A percentile compares a stretch with the other conserved stretches of the same genome.
Evolutionary conservation across 768 basidiomycete species (phyloP).

Genomic region (Termitomyces sp.): DNA sequence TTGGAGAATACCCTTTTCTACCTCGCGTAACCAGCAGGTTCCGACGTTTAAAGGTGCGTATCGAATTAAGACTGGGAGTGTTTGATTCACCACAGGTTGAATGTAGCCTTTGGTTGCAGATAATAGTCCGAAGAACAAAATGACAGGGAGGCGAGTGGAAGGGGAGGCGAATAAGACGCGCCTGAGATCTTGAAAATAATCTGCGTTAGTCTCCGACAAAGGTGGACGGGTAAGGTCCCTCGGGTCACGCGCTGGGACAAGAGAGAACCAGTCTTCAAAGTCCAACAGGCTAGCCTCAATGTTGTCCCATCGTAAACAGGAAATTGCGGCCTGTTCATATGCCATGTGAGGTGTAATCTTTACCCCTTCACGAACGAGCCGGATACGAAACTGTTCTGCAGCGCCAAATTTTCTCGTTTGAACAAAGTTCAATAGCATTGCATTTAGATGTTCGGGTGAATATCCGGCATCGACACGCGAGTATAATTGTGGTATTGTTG

Average conservation of each 20-base stretch:
- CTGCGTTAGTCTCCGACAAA: neutral
- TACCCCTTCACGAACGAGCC: constrained; percentile 6
- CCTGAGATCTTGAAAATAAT: constrained; percentile 7
- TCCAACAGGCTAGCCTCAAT: neutral
- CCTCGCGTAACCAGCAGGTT: constrained; percentile 2
- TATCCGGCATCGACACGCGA: neutral
- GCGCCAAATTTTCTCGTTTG: constrained; percentile 10
- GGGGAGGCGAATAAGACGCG: constrained; percentile 15
- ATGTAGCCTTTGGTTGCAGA: constrained; percentile 17
- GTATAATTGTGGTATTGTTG: constrained; percentile 7
- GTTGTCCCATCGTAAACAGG: constrained; percentile 10
- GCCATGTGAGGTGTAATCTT: constrained; percentile 9
- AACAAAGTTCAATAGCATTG: constrained; percentile 9
- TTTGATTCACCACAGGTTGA: constrained; percentile 10
- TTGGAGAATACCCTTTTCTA: constrained; percentile 8
- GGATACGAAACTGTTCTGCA: constrained; percentile 14
- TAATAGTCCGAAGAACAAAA: constrained; percentile 15
- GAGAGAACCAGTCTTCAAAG: constrained; percentile 14
- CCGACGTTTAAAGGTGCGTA: constrained; percentile 5
- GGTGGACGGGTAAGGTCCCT: neutral
- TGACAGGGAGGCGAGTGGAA: constrained; percentile 5
- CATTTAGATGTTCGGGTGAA: constrained; percentile 3
- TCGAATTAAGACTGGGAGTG: constrained; percentile 9
- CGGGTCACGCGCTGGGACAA: constrained; percentile 11
- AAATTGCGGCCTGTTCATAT: constrained; percentile 15